Evolutionary conservation across 768 basidiomycete species (phyloP).

Genomic region (Astraeus odoratus): DNA sequence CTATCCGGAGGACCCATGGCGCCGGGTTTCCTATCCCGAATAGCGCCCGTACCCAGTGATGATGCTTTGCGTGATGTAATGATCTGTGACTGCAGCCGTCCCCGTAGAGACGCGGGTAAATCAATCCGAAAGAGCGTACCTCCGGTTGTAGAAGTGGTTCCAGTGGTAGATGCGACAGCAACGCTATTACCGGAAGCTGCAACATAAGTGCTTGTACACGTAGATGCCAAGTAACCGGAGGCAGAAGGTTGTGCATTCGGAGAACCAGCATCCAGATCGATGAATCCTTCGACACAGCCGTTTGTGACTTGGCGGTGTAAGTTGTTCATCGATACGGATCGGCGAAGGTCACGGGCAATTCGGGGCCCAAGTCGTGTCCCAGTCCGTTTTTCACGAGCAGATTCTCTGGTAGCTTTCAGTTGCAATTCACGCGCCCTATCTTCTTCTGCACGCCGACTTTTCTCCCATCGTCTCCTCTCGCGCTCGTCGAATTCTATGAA

Average conservation of each 20-base stretch:
- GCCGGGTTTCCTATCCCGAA: constrained; percentile 23
- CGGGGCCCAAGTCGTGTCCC: constrained; percentile 21
- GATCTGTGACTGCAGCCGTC: constrained; percentile 57
- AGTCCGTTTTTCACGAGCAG: constrained; percentile 23
- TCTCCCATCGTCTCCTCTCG: constrained; percentile 64
- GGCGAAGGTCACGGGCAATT: constrained; percentile 52
- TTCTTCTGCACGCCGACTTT: constrained; percentile 35
- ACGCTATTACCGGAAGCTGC: constrained; percentile 97
- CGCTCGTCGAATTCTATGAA: constrained; percentile 71
- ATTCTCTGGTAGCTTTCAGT: constrained; percentile 19
- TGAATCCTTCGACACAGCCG: constrained; percentile 32
- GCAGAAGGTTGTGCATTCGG: constrained; percentile 46
- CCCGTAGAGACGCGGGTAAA: constrained; percentile 47
- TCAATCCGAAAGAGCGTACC: constrained; percentile 37
- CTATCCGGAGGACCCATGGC: constrained; percentile 63
- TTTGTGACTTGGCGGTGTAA: constrained; percentile 49
- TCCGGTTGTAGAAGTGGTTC: constrained; percentile 68
- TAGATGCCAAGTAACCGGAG: constrained; percentile 63
- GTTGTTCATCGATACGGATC: constrained; percentile 71
- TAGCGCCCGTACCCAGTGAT: constrained; percentile 20
- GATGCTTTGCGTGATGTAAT: constrained; percentile 55
- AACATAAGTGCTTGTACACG: constrained; percentile 51
- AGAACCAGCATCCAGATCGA: constrained; percentile 36
- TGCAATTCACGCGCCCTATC: constrained; percentile 29
- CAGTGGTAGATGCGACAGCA: constrained; percentile 82